Evolutionary conservation across 768 basidiomycete genomes (phyloP), one percentile per base, ranked within the genome.

Genomic region (Auricularia auricula-judae): DNA sequence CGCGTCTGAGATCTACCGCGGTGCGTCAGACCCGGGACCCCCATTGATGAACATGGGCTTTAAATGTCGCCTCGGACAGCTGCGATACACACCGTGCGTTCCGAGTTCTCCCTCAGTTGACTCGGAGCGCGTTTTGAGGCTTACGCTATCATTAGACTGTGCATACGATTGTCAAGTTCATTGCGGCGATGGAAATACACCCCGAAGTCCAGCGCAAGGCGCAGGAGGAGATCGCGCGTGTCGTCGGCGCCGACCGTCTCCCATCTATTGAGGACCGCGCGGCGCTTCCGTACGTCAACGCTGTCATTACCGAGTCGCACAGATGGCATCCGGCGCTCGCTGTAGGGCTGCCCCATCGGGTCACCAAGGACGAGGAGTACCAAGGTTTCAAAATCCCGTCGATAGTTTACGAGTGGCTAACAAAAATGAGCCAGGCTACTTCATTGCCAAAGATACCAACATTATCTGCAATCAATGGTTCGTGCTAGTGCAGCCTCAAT

Each of bases 221-320:
- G 8, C 77, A 78, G 65, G 72, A 67, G 0, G 78, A 80, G 63
- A 66, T 81, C 11, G 79, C 79, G 53, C 35, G 67, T 5, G 74
- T 76, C 7, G 65, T 76, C 21, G 75, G 74, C 0, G 63, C 63
- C 3, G 72, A 68, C 12, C 70, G 76, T 3, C 69, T 81, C 21
- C 79, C 79, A 1, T 68, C 66, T 3, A 67, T 76, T 34, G 71
- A 67, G n/a, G 79, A 79, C 65, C 66, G 71, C 1, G 65, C 63
- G 1, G 75, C 78, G 58, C 74, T 86, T 62, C 81, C 82, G 51
- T 86, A 84, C 71, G 72, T 85, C 65, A 81, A 78, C 64, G 82
- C 82, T 8, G 80, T 86, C 68, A 76, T 86, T 72, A 84, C 72
- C 10, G 76, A 71, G 39, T 77, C 77, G 4, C 67, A 78, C 59